Evolutionary conservation across 1,284 basidiomycete species (phyloP), one percentile per base, ranked within the genome.

Genomic region (Cutaneotrichosporon mucoides): DNA sequence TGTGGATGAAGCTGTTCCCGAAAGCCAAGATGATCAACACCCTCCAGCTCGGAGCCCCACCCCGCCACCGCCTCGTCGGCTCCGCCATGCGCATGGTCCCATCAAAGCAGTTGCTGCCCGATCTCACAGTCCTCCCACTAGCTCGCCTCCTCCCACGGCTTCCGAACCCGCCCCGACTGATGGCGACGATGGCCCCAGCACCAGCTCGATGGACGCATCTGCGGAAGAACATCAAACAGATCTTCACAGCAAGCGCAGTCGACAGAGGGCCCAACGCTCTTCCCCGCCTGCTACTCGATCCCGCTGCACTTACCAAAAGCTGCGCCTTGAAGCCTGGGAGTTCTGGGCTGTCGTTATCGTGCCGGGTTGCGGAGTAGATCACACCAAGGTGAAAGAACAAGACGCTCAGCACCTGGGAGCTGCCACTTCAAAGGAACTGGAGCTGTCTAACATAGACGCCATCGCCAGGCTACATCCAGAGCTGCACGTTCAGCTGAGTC

Each of bases 271-370:
- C 24, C 24, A 24, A 24, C 24, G 24, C 24, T 24, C 24, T 24
- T 24, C 24, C 24, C 24, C 24, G 24, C 24, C 24, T 24, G 24
- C 24, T 24, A 24, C 72, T 11, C 67, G 73, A 6, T 71, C 70
- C 0, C 69, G 70, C 33, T 75, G 73, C 57, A 61, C 47, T 33
- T 73, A 73, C 55, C 64, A 69, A 41, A 72, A 73, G 51, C 59
- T 73, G 3, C 60, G 57, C 3, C 49, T 75, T 2, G 24, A 50
- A 4, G 65, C 66, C 12, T 61, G 65, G 11, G 70, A 64, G 6
- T 44, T 67, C 12, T 52, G 61, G 6, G 69, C 67, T 4, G 59
- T 66, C n/a, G 56, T 75, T 2, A 60, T 75, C 8, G 70, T 66
- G 2, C 73, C 73, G 0, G 68, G 69, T 45, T 75, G 73, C 45